These are phyloP conservation scores for Penicillium ucsense DNA, from an alignment of 495 filamentous ascomycete species.

Conservation along the genomic window DNA sequence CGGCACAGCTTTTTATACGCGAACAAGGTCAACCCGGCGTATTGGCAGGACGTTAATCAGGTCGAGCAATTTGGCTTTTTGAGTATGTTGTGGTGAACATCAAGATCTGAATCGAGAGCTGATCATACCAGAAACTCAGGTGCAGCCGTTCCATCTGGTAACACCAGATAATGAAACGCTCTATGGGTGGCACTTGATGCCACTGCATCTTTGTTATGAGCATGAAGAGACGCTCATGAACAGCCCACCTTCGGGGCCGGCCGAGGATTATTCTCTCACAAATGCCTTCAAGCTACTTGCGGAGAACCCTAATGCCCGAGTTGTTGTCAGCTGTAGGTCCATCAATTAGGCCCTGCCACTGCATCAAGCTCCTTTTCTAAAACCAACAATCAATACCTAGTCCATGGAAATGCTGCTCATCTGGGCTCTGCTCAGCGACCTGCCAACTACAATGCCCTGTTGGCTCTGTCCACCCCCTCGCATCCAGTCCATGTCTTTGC, in stretches of 20 bases:
- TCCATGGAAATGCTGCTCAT: slow-evolving; percentile 42
- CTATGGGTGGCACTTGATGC: slow-evolving; percentile 54
- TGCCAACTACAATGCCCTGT: slow-evolving; percentile 29
- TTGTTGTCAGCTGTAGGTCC: slow-evolving; percentile 46
- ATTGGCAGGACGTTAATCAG: slow-evolving; percentile 59
- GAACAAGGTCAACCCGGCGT: slow-evolving; percentile 58
- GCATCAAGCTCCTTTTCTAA: neutral
- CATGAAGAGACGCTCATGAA: slow-evolving; percentile 38
- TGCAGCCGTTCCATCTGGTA: slow-evolving; percentile 45
- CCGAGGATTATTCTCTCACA: slow-evolving; percentile 33
- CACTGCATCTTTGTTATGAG: slow-evolving; percentile 41
- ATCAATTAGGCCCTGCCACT: too few species aligned
- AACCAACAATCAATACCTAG: slow-evolving; percentile 6
- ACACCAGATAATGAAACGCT: slow-evolving; percentile 50
- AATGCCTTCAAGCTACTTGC: slow-evolving; percentile 43
- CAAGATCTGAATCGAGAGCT: neutral
- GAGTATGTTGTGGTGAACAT: slow-evolving; percentile 38
- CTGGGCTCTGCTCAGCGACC: slow-evolving; percentile 36
- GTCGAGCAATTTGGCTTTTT: slow-evolving; percentile 76
- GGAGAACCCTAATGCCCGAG: slow-evolving; percentile 43
- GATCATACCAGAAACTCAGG: slow-evolving; percentile 42
- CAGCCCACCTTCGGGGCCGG: slow-evolving; percentile 32
- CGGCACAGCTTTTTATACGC: slow-evolving; percentile 60
- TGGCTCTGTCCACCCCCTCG: slow-evolving; percentile 35
- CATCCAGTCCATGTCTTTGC: slow-evolving; percentile 55